phyloP scores from a whole-genome alignment of 129 eudicot species.

The Saposhnikovia divaricata region DNA sequence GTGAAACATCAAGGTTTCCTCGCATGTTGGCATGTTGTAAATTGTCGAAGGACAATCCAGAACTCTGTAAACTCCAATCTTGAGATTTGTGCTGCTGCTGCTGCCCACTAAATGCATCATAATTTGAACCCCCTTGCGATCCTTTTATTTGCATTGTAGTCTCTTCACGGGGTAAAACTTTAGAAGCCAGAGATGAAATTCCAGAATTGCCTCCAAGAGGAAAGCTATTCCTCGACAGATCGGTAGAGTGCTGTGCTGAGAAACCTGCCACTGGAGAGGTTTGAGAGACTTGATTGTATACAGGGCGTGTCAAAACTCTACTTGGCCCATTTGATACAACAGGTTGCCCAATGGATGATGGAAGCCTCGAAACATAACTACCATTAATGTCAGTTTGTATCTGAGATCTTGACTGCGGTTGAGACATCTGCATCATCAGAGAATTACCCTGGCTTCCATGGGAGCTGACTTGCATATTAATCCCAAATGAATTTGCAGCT shows the following conservation, averaged over 20 bases:
- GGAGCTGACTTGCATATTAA: conserved; percentile 28
- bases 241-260: conserved; percentile 42
- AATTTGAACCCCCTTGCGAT: conserved; percentile 46
- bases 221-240: conserved; percentile 33
- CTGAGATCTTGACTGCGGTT: conserved; percentile 42
- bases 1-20: conserved; percentile 30
- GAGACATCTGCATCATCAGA: conserved; percentile 17
- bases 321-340: conserved; percentile 29
- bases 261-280: conserved; percentile 49
- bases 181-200: conserved; percentile 27
- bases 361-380: conserved; percentile 28
- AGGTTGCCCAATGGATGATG: conserved; percentile 24
- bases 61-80: conserved; percentile 74
- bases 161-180: conserved; percentile 38
- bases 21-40: conserved; percentile 34
- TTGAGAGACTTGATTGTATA: conserved; percentile 50
- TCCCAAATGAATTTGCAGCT: conserved; percentile 33
- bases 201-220: conserved; percentile 36
- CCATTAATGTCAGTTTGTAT: conserved; percentile 22
- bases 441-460: conserved; percentile 25
- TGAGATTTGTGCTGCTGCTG: conserved; percentile 51
- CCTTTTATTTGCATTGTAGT: conserved; percentile 35
- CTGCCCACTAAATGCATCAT: conserved; percentile 48
- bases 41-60: conserved; percentile 38
- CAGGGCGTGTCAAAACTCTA: conserved; percentile 18